Evolutionary conservation across 2,329 filamentous ascomycete species (phyloP), one percentile per base, ranked within the genome.

Genomic region (Ceratocystis cubensis): DNA sequence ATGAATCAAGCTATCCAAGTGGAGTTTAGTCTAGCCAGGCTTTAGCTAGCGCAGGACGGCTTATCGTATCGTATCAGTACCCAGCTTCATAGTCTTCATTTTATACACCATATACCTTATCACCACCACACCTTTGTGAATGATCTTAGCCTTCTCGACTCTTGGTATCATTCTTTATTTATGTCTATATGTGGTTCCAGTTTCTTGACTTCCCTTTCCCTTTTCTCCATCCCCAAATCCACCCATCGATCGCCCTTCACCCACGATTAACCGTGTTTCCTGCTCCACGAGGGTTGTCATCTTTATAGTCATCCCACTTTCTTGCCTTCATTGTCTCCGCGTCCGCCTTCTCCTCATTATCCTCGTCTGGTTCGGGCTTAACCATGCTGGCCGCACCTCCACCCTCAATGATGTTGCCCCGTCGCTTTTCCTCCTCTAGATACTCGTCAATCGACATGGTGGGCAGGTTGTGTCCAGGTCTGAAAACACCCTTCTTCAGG

Each of bases 381-480:
- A 84, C 78, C 17, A 82, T 84, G 71, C 86, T 88, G 70, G 87
- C 84, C 72, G 89, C 88, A 20, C 92, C 92, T 37, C 91, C 91
- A 45, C 92, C 94, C 73, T 96, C 88, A 66, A 97, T 89, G 67
- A 99, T 92, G 22, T 90, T 90, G 17, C 94, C 94, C 69, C 89
- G 81, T 70, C 84, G 82, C 73, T 83, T 83, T 78, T 97, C 94
- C 75, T 97, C 93, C 64, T 95, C 94, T 17, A 99, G 80, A 73
- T 97, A 99, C 77, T 99, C 94, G 71, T 99, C 94, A 69, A 99
- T 96, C 1, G 85, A 89, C 94, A 99, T 97, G 2, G 94, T 97
- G 0, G 94, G 94, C 67, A 99, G 78, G 76, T 90, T 96, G 74
- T 99, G 94, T 6, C 94, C 91, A 0, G 91, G 85, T 66, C 89